Evolutionary conservation across 2,329 filamentous ascomycete genomes (phyloP), one percentile per base, ranked within the genome.

Genomic region (Colletotrichum euphorbiae): DNA sequence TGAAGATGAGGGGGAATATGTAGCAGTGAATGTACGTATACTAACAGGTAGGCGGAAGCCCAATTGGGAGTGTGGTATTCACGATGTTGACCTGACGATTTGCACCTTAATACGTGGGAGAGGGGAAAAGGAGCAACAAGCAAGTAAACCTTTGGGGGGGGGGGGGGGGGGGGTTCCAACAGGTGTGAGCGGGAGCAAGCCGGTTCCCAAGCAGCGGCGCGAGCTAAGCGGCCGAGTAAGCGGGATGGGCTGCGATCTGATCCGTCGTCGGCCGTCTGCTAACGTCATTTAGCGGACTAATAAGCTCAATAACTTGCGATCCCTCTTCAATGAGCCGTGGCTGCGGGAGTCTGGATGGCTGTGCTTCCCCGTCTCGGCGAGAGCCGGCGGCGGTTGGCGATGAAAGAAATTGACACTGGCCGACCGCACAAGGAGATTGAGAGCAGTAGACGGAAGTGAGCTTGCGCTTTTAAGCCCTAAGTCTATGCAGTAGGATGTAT

Each of bases 11-110:
- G 38, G 31, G 45, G 24, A 4, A 9, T 13, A 5, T 46, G 50
- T 50, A 57, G 57, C 50, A 61, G 50, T 67, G 58, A 43, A 38
- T 62, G 42, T 56, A 67, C 33, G 57, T 66, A 48, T 40, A 60
- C 13, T 38, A 3, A 1, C 11, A 38, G 36, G 36, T 11, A 38
- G 11, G 36, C 6, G n/a, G 56, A 48, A 12, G 11, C 36, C 38
- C 64, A 51, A 43, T 62, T 50, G 43, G 50, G 8, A 19, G 38
- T 6, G 40, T 21, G 52, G 8, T 24, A 42, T 42, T 56, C 33
- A 42, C 8, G 19, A 19, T 15, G 33, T 36, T 28, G 11, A 17
- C 31, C 2, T 54, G 51, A 3, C 21, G 33, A 54, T 3, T 19
- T 24, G 17, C 31, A 28, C 17, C 15, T 13, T 4, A 54, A 24